phyloP scores from a whole-genome alignment of 2,329 filamentous ascomycete genomes.

The Massarina eburnea region DNA sequence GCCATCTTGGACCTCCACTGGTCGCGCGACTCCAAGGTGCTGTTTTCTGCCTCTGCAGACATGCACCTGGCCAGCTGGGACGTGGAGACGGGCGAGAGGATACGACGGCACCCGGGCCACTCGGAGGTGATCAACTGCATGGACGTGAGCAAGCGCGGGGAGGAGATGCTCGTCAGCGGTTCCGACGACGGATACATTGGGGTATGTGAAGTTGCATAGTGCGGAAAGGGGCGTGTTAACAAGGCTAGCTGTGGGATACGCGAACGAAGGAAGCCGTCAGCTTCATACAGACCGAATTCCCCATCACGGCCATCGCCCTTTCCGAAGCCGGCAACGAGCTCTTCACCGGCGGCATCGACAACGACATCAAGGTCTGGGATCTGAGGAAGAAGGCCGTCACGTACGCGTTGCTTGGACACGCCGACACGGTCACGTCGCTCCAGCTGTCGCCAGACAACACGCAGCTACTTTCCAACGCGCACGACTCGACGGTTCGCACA shows the following conservation, averaged over 20 bases:
- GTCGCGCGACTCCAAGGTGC: conserved; percentile 88
- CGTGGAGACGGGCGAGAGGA: conserved; percentile 84
- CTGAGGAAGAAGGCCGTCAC: conserved; percentile 85
- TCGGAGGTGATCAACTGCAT: conserved; percentile 94
- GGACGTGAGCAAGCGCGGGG: conserved; percentile 84
- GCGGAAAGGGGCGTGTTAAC: conserved; percentile 16
- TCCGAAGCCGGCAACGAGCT: conserved; percentile 94
- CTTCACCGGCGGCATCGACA: conserved; percentile 93
- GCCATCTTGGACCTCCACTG: conserved; percentile 92
- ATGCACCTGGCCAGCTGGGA: conserved; percentile 95
- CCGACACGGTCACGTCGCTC: conserved; percentile 87
- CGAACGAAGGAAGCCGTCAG: conserved; percentile 85
- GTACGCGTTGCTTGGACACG: conserved; percentile 86
- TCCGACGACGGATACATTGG: conserved; percentile 93
- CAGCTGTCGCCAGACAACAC: conserved; percentile 92
- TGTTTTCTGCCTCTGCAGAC: conserved; percentile 93
- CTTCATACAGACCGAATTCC: conserved; percentile 87
- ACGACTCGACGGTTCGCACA: conserved; percentile 90
- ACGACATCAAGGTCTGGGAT: conserved; percentile 97
- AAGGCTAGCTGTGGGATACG: conserved; percentile 79
- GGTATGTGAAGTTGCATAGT: conserved; percentile 27
- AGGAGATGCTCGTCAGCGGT: conserved; percentile 86
- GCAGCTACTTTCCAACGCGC: conserved; percentile 84
- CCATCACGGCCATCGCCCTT: conserved; percentile 87
- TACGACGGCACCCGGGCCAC: conserved; percentile 88